Evolutionary conservation across 2,329 filamentous ascomycete species (phyloP).

Genomic region (Pseudopyricularia javanii): DNA sequence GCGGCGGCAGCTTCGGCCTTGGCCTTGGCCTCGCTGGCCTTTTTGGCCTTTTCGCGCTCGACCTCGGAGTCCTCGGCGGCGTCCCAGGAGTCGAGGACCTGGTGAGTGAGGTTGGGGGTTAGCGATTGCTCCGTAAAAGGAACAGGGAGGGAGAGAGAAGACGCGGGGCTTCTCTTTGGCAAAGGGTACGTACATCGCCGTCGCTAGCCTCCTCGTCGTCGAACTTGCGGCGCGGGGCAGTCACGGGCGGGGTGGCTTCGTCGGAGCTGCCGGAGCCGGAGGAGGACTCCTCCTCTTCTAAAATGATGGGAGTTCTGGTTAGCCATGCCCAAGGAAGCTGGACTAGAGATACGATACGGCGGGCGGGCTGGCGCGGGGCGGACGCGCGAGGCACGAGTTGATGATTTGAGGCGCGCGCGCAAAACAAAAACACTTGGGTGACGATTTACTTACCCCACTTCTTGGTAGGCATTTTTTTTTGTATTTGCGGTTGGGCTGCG

Average conservation of each 20-base stretch:
- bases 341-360: background rate
- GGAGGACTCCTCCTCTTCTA: constrained; percentile 23
- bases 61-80: constrained; percentile 93
- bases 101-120: background rate
- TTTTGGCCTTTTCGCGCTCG: constrained; percentile 88
- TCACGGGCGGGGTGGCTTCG: constrained; percentile 23
- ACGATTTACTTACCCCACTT: constrained; percentile 25
- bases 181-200: constrained; percentile 52
- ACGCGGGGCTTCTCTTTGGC: no score
- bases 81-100: constrained; percentile 96
- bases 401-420: no score
- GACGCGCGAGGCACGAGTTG: no score
- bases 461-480: constrained; percentile 21
- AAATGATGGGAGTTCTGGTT: background rate
- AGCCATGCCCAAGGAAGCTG: background rate
- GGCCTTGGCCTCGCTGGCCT: constrained; percentile 73
- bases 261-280: constrained; percentile 15
- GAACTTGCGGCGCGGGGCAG: constrained; percentile 52
- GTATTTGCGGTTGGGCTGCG: background rate
- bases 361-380: no score
- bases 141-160: background rate
- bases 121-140: background rate
- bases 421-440: no score
- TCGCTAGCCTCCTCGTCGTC: constrained; percentile 84
- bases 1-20: constrained; percentile 82